Evolutionary conservation across 352 stramenopile species (phyloP).

Genomic region (Phytophthora fragariaefolia): DNA sequence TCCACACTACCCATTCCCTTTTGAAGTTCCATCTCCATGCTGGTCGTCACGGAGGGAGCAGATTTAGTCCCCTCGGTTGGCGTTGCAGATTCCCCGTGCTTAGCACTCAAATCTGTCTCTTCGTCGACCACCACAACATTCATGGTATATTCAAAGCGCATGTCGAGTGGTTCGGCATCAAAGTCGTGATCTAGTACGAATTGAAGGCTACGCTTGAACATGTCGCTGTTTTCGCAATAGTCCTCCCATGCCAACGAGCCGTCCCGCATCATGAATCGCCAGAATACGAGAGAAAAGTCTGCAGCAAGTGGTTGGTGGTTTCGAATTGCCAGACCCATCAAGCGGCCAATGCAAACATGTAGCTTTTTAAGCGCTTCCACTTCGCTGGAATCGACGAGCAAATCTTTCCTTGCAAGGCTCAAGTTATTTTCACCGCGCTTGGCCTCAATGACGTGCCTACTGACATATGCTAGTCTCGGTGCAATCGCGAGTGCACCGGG

Average conservation of each 20-base stretch:
- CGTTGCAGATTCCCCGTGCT: slow-evolving; percentile 13
- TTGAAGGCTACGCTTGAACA: slow-evolving; percentile 69
- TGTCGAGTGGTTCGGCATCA: slow-evolving; percentile 52
- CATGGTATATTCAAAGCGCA: slow-evolving; percentile 74
- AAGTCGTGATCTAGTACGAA: slow-evolving; percentile 78
- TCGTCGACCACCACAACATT: slow-evolving; percentile 47
- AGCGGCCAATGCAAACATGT: slow-evolving; percentile 65
- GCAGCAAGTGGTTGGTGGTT: slow-evolving; percentile 70
- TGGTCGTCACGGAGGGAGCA: slow-evolving; percentile 22
- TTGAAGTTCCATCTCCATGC: slow-evolving; percentile 73
- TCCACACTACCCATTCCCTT: slow-evolving; percentile 32
- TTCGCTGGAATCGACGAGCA: slow-evolving; percentile 46
- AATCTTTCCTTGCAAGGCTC: slow-evolving; percentile 45
- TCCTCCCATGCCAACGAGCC: slow-evolving; percentile 58
- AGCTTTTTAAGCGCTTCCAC: slow-evolving; percentile 57
- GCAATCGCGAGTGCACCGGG: slow-evolving; percentile 47
- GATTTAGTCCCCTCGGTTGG: slow-evolving; percentile 10
- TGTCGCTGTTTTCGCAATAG: slow-evolving; percentile 61
- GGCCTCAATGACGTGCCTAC: slow-evolving; percentile 41
- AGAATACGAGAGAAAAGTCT: slow-evolving; percentile 68
- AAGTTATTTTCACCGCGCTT: slow-evolving; percentile 44
- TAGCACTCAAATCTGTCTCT: not conserved
- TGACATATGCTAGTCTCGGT: slow-evolving; percentile 33
- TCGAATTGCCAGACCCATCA: slow-evolving; percentile 74
- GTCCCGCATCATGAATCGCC: slow-evolving; percentile 69